Evolutionary conservation across 2,329 filamentous ascomycete genomes (phyloP).

Genomic region (Ceratocystis variospora): DNA sequence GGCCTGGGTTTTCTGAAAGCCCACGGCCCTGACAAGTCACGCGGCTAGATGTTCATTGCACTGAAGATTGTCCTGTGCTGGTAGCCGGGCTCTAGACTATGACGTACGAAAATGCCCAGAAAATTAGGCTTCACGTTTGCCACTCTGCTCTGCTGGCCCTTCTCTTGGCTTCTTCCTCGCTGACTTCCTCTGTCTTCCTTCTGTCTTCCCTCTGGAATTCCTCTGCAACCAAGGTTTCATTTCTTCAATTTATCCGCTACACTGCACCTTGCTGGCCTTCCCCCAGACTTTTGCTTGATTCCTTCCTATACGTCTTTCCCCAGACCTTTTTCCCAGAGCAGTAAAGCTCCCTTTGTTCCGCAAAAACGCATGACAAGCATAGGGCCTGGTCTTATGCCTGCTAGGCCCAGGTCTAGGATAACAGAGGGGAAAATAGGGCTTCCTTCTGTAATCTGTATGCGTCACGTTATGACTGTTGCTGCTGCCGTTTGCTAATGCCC

Average conservation of each 20-base stretch:
- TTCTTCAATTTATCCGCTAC: not conserved
- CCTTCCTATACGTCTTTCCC: not conserved
- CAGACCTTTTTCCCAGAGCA: not conserved
- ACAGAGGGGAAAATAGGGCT: not conserved
- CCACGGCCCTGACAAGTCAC: no score
- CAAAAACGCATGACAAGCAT: not conserved
- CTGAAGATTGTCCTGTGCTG: no score
- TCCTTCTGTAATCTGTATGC: not conserved
- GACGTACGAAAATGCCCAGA: no score
- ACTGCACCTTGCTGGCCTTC: not conserved
- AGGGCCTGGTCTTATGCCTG: not conserved
- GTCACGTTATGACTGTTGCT: not conserved
- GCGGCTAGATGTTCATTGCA: no score
- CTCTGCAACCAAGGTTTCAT: not conserved
- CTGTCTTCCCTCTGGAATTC: not conserved
- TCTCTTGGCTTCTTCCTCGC: not conserved
- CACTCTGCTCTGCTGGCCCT: no score
- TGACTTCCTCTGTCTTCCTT: not conserved
- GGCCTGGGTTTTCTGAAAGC: no score
- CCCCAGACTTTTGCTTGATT: not conserved
- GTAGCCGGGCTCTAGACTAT: no score
- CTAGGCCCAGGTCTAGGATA: not conserved
- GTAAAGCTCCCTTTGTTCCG: slow-evolving; percentile 6
- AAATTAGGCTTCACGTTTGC: not conserved
- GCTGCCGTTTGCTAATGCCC: no score